Conservation (phyloP, 2,329 filamentous ascomycete species). For the Drechslera avenae region DNA sequence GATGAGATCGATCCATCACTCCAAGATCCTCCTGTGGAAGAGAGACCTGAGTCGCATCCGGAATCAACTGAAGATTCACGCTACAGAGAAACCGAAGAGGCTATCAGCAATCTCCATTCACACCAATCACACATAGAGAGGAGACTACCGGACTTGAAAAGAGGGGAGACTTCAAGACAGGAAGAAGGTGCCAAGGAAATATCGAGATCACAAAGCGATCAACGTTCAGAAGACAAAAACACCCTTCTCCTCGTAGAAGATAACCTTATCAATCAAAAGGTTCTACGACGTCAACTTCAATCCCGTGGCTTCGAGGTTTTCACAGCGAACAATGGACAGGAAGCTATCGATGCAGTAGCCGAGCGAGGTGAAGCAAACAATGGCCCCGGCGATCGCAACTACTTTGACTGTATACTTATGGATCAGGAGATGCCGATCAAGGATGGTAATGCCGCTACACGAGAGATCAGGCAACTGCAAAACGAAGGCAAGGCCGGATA, state of each 20-base stretch:
- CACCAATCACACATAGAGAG: slow-evolving; percentile 14
- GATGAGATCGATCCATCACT: slow-evolving; percentile 32
- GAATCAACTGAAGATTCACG: slow-evolving; percentile 24
- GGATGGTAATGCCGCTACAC: slow-evolving; percentile 50
- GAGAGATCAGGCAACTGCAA: slow-evolving; percentile 48
- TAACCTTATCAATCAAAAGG: slow-evolving; percentile 57
- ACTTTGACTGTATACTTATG: slow-evolving; percentile 52
- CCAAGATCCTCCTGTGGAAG: slow-evolving; percentile 41
- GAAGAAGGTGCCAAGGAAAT: slow-evolving; percentile 18
- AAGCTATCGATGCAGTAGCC: slow-evolving; percentile 51
- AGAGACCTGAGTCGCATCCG: slow-evolving; percentile 35
- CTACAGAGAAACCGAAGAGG: slow-evolving; percentile 28
- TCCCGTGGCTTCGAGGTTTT: slow-evolving; percentile 50
- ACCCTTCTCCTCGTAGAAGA: slow-evolving; percentile 55
- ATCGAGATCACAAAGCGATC: slow-evolving; percentile 27
- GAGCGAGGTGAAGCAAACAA: slow-evolving; percentile 27
- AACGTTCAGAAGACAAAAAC: slow-evolving; percentile 21
- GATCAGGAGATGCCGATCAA: slow-evolving; percentile 54
- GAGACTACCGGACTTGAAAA: slow-evolving; percentile 19
- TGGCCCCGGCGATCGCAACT: slow-evolving; percentile 28
- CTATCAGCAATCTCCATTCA: slow-evolving; percentile 20
- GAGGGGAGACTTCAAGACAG: slow-evolving; percentile 37
- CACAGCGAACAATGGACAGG: slow-evolving; percentile 52
- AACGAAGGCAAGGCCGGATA: slow-evolving; percentile 36
- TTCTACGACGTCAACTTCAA: slow-evolving; percentile 56